These are phyloP conservation scores for Venturia oleaginea DNA, from an alignment of 2,329 filamentous ascomycete species.

Conservation along the genomic window DNA sequence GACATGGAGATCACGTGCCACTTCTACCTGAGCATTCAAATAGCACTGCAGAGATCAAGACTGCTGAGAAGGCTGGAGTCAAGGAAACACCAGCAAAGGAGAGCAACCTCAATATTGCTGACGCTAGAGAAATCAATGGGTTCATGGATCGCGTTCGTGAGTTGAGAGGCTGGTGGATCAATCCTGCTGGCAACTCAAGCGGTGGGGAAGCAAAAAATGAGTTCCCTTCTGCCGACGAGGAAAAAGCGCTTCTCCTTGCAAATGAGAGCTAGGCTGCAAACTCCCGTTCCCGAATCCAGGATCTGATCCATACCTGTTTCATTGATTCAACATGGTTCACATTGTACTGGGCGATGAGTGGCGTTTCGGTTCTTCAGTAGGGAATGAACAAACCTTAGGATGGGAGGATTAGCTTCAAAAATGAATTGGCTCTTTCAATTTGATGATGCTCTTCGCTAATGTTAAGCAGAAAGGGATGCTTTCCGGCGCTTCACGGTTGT, in stretches of 20 bases:
- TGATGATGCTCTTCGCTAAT: neutral
- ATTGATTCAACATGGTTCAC: neutral
- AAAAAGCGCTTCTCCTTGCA: slow-evolving; percentile 7
- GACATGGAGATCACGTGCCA: neutral
- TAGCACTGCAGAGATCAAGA: neutral
- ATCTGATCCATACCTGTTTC: neutral
- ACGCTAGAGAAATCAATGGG: slow-evolving; percentile 3
- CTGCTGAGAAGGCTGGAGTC: neutral
- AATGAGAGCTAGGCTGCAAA: neutral
- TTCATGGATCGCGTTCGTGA: slow-evolving; percentile 6
- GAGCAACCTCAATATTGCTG: slow-evolving; percentile 4
- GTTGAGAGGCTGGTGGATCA: slow-evolving; percentile 9
- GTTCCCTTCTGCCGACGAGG: slow-evolving; percentile 7
- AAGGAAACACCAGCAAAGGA: neutral
- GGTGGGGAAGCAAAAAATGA: neutral
- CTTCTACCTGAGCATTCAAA: slow-evolving; percentile 9
- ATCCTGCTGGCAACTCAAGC: neutral
- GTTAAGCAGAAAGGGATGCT: neutral
- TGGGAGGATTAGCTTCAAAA: neutral
- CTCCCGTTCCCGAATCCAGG: neutral
- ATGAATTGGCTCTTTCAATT: neutral
- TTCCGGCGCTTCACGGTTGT: neutral
- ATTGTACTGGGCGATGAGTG: neutral
- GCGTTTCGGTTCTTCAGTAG: neutral
- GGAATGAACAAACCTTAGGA: neutral